Conservation (phyloP, 139 green algal genomes). For the Micromonas pusilla region DNA sequence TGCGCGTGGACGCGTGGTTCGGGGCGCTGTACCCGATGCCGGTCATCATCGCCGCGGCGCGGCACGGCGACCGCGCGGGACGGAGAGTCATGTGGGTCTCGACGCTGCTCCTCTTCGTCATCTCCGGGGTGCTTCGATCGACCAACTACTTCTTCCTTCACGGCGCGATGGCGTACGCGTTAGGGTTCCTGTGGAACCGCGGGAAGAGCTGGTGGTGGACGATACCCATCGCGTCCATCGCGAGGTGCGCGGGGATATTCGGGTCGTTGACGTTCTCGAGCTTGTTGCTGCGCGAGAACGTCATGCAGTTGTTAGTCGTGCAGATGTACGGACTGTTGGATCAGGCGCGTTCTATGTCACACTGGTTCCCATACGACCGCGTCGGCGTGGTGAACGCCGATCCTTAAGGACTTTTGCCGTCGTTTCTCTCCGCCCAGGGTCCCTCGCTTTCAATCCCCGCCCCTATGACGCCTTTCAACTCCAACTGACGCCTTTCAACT, state of each 20-base stretch:
- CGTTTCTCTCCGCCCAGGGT: too few species aligned
- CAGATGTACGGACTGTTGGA: slow-evolving; percentile 21
- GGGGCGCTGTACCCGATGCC: slow-evolving; percentile 21
- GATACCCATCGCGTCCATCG: background rate
- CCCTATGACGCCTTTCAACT: too few species aligned
- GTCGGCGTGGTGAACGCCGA: too few species aligned
- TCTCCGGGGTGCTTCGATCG: slow-evolving; percentile 10
- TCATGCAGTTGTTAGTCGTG: background rate
- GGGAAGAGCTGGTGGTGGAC: background rate
- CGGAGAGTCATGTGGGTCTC: background rate
- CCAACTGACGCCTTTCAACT: too few species aligned
- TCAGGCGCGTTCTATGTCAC: too few species aligned
- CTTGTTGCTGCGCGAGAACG: slow-evolving; percentile 15
- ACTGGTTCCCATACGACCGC: too few species aligned
- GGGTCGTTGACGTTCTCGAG: background rate
- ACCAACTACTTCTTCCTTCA: slow-evolving; percentile 17
- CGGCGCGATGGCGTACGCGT: background rate
- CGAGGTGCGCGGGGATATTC: background rate
- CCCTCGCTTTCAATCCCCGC: too few species aligned
- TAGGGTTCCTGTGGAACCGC: background rate
- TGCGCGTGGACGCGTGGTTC: slow-evolving; percentile 16
- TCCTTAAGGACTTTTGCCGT: too few species aligned
- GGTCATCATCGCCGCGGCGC: slow-evolving; percentile 8
- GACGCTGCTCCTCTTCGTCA: background rate
- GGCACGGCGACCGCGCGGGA: background rate